These are phyloP conservation scores for Davidsoniella virescens DNA, from an alignment of 2,329 filamentous ascomycete genomes.

Conservation along the genomic window DNA sequence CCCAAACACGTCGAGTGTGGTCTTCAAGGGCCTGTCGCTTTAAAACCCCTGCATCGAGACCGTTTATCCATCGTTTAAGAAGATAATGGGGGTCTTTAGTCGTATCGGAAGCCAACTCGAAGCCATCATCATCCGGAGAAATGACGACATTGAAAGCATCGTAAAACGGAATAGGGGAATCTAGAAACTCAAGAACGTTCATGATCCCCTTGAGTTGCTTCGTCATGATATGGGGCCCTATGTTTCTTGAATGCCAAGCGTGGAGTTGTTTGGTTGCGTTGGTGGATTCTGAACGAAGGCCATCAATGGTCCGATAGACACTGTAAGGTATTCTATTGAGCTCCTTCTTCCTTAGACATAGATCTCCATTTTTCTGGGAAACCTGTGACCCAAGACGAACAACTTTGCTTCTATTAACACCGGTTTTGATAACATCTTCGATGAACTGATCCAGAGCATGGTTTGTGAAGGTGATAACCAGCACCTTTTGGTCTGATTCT, in stretches of 20 bases:
- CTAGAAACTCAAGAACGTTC: conserved; percentile 9
- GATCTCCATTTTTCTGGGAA: conserved; percentile 17
- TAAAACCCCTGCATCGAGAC: conserved; percentile 30
- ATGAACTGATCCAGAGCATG: conserved; percentile 51
- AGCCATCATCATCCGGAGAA: background rate
- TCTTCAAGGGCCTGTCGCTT: conserved; percentile 16
- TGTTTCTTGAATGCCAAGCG: too few species aligned
- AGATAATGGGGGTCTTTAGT: conserved; percentile 28
- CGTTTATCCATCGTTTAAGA: conserved; percentile 33
- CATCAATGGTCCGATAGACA: background rate
- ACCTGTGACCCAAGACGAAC: conserved; percentile 48
- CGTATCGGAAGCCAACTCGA: background rate
- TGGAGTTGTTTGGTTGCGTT: background rate
- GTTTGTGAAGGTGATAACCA: conserved; percentile 54
- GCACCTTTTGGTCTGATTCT: conserved; percentile 32
- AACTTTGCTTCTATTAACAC: conserved; percentile 33
- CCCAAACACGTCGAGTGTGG: conserved; percentile 32
- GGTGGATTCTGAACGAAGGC: background rate
- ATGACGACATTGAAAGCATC: conserved; percentile 2
- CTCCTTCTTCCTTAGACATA: background rate
- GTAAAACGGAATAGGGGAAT: background rate
- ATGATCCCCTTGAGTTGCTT: conserved; percentile 5
- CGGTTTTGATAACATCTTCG: conserved; percentile 44
- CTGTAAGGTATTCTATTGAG: background rate
- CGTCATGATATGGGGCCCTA: background rate